Evolutionary conservation across 75 land plant genomes (phyloP), one percentile per base, ranked within the genome.

Genomic region (Sequoiadendron giganteum): DNA sequence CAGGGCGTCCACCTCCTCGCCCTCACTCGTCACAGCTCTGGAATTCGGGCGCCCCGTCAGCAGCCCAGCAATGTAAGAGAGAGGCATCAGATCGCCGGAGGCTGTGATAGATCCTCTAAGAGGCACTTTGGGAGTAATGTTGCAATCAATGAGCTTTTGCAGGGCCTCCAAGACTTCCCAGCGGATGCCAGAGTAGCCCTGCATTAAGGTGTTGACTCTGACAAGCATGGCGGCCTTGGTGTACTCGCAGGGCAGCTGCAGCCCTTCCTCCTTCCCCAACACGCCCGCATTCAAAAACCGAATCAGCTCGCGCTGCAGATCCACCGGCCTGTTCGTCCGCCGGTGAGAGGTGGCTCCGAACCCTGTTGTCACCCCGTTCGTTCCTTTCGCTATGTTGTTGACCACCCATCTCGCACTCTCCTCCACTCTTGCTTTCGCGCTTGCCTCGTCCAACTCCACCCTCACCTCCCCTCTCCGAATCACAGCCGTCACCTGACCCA

Each of bases 181-280:
- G 45, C 96, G 88, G 85, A 94, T 95, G 21, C 96, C 96, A 18
- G 96, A 95, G 88, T 90, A 95, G 86, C 96, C 96, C 75, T 94
- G 96, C 93, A 95, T 87, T 58, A 95, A 90, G 5, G 93, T 94
- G 85, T 95, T 95, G 15, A 93, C 92, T 9, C 96, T 80, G 25
- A 95, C 96, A 49, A 95, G 92, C 93, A 95, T 95, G 38, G 93
- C 91, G 18, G 88, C 95, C 36, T 95, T 87, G 40, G 97, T 86
- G 25, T 95, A 88, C 48, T 90, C 52, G 32, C 88, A 79, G 8
- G 97, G 94, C 45, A 96, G 90, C 32, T 36, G 91, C 3, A 10
- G 38, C 38, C 55, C 93, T 16, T n/a, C 43, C 4, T 42, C 43
- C 4, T 42, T 42, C 55, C 90, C 80, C 86, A 91, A 28, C 32